Evolutionary conservation across 1,284 basidiomycete species (phyloP).

Genomic region (Agaricales sp.): DNA sequence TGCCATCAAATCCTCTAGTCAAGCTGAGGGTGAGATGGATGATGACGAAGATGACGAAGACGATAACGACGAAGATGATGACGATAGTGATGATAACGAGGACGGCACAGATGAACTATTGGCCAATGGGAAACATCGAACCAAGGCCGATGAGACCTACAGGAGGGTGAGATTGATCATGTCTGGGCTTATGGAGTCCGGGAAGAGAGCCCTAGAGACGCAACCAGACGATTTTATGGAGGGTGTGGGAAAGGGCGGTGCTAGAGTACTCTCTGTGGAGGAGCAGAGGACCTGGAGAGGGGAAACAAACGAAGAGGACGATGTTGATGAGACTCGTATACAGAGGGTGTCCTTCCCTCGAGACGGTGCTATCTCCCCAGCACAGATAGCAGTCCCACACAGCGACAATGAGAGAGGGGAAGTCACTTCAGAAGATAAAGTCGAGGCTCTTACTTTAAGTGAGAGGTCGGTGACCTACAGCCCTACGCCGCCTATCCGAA

Average conservation of each 20-base stretch:
- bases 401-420: conserved; percentile 12
- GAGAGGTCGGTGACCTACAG: neutral
- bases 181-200: conserved; percentile 51
- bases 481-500: conserved; percentile 10
- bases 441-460: conserved; percentile 26
- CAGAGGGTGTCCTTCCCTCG: conserved; percentile 17
- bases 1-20: conserved; percentile 34
- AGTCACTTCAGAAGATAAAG: conserved; percentile 23
- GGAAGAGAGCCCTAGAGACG: conserved; percentile 49
- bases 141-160: conserved; percentile 37
- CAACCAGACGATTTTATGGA: conserved; percentile 41
- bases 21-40: conserved; percentile 23
- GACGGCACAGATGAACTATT: conserved; percentile 26
- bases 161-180: conserved; percentile 49
- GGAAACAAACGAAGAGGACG: conserved; percentile 17
- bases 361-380: conserved; percentile 20
- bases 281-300: conserved; percentile 54
- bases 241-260: conserved; percentile 26
- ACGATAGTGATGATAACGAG: conserved; percentile 32
- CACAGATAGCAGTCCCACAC: conserved; percentile 21
- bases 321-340: conserved; percentile 17
- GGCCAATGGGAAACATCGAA: conserved; percentile 20
- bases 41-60: conserved; percentile 27
- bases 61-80: conserved; percentile 31
- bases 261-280: conserved; percentile 64